These are phyloP conservation scores for Nemania sp. DNA, from an alignment of 2,329 filamentous ascomycete species.

Conservation along the genomic window DNA sequence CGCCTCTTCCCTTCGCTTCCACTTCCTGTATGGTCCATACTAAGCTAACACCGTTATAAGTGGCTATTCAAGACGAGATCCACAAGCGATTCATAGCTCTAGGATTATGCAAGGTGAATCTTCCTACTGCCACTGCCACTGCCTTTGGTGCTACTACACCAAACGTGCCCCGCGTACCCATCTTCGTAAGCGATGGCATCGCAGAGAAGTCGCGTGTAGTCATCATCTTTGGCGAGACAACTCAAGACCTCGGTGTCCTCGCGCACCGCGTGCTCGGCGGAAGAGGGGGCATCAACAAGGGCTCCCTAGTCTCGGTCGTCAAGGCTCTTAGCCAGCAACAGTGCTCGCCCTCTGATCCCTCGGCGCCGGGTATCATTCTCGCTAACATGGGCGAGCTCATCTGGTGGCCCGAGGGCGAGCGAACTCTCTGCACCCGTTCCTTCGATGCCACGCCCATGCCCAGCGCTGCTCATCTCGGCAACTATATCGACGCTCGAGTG, in stretches of 20 bases:
- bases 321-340: constrained; percentile 47
- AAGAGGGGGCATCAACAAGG: constrained; percentile 67
- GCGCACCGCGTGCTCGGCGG: constrained; percentile 70
- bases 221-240: constrained; percentile 73
- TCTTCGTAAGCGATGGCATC: constrained; percentile 65
- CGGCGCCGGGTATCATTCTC: constrained; percentile 67
- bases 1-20: not conserved
- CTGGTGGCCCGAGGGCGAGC: constrained; percentile 70
- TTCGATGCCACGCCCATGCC: constrained; percentile 65
- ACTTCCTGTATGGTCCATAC: not conserved
- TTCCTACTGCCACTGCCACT: constrained; percentile 42
- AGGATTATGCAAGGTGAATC: constrained; percentile 4
- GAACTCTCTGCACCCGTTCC: constrained; percentile 61
- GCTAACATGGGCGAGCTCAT: constrained; percentile 77
- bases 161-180: constrained; percentile 63
- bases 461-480: constrained; percentile 63
- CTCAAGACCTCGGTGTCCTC: constrained; percentile 75
- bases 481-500: constrained; percentile 54
- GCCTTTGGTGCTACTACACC: constrained; percentile 36
- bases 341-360: constrained; percentile 41
- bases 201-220: constrained; percentile 64
- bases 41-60: constrained; percentile 47
- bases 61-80: constrained; percentile 65
- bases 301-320: constrained; percentile 71
- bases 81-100: constrained; percentile 57